Conservation (phyloP, 1,284 basidiomycete species). For the Moesziomyces aphidis region DNA sequence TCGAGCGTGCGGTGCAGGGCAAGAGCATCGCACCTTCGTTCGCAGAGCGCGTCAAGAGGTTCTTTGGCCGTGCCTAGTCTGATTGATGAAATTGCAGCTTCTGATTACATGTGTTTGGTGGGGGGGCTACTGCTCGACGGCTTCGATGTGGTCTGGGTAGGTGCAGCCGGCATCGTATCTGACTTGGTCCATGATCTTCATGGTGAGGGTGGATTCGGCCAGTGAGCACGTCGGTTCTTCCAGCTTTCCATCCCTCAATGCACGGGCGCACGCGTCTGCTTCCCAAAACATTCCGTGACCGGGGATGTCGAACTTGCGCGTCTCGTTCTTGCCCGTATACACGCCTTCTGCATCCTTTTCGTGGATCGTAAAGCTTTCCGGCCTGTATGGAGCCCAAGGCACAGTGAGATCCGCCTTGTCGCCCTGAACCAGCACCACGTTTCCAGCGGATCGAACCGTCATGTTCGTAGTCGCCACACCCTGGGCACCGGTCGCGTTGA, state of each 20-base stretch:
- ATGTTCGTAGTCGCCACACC: constrained; percentile 49
- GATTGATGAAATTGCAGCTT: no score
- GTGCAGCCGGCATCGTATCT: constrained; percentile 23
- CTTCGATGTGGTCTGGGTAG: constrained; percentile 45
- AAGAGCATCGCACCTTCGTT: constrained; percentile 34
- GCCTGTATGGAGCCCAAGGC: constrained; percentile 74
- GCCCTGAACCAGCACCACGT: constrained; percentile 50
- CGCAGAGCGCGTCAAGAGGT: constrained; percentile 45
- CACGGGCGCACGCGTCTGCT: constrained; percentile 85
- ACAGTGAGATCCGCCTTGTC: constrained; percentile 72
- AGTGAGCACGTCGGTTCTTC: constrained; percentile 81
- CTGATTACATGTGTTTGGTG: not conserved
- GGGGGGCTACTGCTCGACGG: not conserved
- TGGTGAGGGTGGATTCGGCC: constrained; percentile 36
- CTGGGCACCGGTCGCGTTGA: constrained; percentile 69
- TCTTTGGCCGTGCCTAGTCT: constrained; percentile 45
- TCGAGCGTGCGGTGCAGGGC: constrained; percentile 48
- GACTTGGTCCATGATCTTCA: constrained; percentile 58
- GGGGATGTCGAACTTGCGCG: constrained; percentile 73
- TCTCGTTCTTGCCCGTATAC: constrained; percentile 35
- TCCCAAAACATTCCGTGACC: constrained; percentile 69
- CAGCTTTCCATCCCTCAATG: constrained; percentile 79
- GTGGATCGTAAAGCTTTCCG: constrained; percentile 42
- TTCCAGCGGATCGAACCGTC: constrained; percentile 15
- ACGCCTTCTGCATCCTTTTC: constrained; percentile 47